A percentile compares a stretch with the other conserved stretches of the same genome.
Evolutionary conservation across 441 rosid species (phyloP).

Genomic region (Arabidopsis hybrid): DNA sequence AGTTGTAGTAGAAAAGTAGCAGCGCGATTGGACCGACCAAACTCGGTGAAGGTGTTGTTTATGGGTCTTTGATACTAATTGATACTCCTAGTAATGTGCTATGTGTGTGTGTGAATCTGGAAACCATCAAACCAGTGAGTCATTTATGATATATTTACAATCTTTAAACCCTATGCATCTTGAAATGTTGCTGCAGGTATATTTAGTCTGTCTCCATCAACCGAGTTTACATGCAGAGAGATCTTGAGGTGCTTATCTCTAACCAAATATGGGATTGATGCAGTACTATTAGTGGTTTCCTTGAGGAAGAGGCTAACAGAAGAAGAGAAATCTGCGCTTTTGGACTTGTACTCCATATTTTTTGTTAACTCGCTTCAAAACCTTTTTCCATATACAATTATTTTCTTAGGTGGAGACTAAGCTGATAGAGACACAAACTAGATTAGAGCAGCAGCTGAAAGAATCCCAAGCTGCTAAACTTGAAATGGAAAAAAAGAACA

Average conservation of each 20-base stretch:
- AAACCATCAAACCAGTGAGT: neutral
- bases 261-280: slow-evolving; percentile 10
- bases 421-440: slow-evolving; percentile 56
- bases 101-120: too few species aligned
- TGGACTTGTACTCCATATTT: too few species aligned
- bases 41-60: too few species aligned
- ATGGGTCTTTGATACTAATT: too few species aligned
- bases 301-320: slow-evolving; percentile 14
- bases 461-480: slow-evolving; percentile 31
- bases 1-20: too few species aligned
- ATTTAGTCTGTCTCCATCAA: slow-evolving; percentile 19
- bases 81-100: neutral
- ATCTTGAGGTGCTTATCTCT: neutral
- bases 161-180: neutral
- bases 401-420: slow-evolving; percentile 58
- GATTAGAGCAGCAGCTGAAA: slow-evolving; percentile 56
- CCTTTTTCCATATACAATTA: too few species aligned
- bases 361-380: too few species aligned
- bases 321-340: neutral
- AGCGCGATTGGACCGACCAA: too few species aligned
- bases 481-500: neutral
- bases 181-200: neutral
- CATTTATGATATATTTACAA: neutral
- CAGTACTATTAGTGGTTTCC: neutral
- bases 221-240: slow-evolving; percentile 7